Evolutionary conservation across 176 grass and related monocot genomes (phyloP).

Genomic region (Calamus simplicifolius): DNA sequence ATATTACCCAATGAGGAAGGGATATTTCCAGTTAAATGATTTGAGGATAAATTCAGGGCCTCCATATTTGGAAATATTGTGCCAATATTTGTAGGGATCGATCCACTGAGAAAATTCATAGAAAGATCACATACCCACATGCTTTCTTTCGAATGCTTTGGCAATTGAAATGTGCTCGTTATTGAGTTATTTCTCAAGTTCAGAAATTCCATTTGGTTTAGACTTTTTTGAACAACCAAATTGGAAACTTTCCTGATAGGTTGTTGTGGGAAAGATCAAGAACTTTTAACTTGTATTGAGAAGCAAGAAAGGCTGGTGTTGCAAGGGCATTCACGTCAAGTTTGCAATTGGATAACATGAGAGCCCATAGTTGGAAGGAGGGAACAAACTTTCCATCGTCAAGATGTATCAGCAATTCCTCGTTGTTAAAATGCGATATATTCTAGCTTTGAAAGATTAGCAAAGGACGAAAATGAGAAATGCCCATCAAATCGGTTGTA

Average conservation of each 20-base stretch:
- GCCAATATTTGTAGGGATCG: conserved; percentile 12
- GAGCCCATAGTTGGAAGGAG: conserved; percentile 12
- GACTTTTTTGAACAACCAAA: conserved; percentile 27
- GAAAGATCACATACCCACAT: conserved; percentile 11
- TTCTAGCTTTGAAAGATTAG: conserved; percentile 7
- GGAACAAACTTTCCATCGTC: conserved; percentile 5
- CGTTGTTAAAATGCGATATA: background rate
- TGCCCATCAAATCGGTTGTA: conserved; percentile 5
- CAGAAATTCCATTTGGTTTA: background rate
- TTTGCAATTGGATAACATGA: conserved; percentile 22
- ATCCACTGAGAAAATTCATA: conserved; percentile 3
- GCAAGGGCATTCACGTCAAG: conserved; percentile 9
- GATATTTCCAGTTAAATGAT: conserved; percentile 18
- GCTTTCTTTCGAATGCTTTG: background rate
- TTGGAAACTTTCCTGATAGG: conserved; percentile 13
- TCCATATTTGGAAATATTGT: conserved; percentile 6
- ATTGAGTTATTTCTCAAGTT: conserved; percentile 21
- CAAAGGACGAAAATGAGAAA: conserved; percentile 3
- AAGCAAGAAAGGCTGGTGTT: conserved; percentile 17
- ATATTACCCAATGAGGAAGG: conserved; percentile 3
- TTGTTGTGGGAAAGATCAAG: conserved; percentile 30
- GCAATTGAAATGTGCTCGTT: conserved; percentile 3
- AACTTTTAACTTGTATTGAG: conserved; percentile 4
- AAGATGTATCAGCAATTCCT: background rate
- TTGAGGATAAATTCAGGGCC: conserved; percentile 3